Base-by-base conservation (phyloP, 371 early-diverging fungal species). In the Rhizomucor pusillus region DNA sequence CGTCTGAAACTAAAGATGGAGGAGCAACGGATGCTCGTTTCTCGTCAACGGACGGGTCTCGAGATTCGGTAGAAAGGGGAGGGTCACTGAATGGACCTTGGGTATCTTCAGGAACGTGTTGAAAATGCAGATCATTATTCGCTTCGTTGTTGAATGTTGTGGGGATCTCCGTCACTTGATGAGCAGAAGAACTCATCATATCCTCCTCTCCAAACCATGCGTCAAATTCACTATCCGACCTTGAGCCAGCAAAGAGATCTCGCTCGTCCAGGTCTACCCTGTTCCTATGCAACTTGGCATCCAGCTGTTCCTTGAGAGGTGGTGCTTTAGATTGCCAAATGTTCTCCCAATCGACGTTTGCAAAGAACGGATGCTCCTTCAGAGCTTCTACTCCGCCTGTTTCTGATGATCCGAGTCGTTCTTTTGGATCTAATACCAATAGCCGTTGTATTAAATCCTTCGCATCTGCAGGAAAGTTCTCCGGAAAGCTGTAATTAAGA, bases 321-420 rank as follows among this genome's bases (percentile, higher is more conserved):
- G 69, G 71, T 49, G 77, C 72, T 22, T 52, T 66, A 35, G 50
- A 65, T 51, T 66, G 62, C 67, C 67, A 80, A 19, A 93, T 47
- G 12, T 67, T 54, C 0, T 77, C 69, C 95, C 97, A 99, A 33
- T 91, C 80, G 7, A 97, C 78, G 18, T 87, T 94, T 0, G 79
- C 67, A 65, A 99, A 99, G 60, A 95, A 99, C 5, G 87, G 71
- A 65, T 99, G 99, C 4, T 56, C 52, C 62, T 93, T 95, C 12
- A 98, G 76, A 34, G 88, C 87, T 0, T 78, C 76, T 11, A 94
- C 77, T 0, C 81, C 84, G 11, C 83, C 82, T 18, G 77, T 65
- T 22, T 70, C 69, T 13, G 73, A 82, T 6, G 84, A 71, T 18
- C 91, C 92, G 12, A 92, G 60, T 34, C 95, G 83, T 43, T 74